phyloP scores from a whole-genome alignment of 2,329 filamentous ascomycete genomes.

The Paecilomyces dactylethromorphus region DNA sequence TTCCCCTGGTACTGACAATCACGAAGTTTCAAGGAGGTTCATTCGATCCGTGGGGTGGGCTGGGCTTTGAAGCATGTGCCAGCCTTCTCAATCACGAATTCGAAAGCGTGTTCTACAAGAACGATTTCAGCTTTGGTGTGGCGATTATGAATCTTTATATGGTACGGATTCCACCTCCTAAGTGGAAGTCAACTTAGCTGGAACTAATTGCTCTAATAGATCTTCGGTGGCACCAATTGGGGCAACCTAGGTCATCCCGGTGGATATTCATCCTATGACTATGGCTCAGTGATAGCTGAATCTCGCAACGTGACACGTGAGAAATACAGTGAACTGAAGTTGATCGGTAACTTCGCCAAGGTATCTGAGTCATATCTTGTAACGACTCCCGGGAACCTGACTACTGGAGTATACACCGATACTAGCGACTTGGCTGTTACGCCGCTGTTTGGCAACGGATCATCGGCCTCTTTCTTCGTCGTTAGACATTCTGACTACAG shows the following conservation, averaged over 20 bases:
- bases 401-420: slow-evolving; percentile 41
- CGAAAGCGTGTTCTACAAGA: slow-evolving; percentile 73
- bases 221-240: slow-evolving; percentile 76
- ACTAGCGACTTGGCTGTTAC: slow-evolving; percentile 54
- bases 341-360: slow-evolving; percentile 68
- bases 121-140: slow-evolving; percentile 59
- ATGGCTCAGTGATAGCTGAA: slow-evolving; percentile 60
- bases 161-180: slow-evolving; percentile 36
- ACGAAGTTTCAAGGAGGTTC: slow-evolving; percentile 61
- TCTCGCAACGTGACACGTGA: slow-evolving; percentile 62
- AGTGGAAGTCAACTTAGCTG: background rate
- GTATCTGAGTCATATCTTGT: slow-evolving; percentile 65
- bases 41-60: slow-evolving; percentile 69
- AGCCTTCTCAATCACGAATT: slow-evolving; percentile 65
- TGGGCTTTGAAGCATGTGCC: slow-evolving; percentile 61
- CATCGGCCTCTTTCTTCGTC: slow-evolving; percentile 58
- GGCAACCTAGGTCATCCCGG: slow-evolving; percentile 68
- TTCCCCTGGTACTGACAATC: background rate
- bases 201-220: slow-evolving; percentile 29
- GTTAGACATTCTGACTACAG: slow-evolving; percentile 61
- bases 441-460: slow-evolving; percentile 50
- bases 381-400: slow-evolving; percentile 45
- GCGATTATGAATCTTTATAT: slow-evolving; percentile 70
- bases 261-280: slow-evolving; percentile 58
- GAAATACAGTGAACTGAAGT: slow-evolving; percentile 74